phyloP scores from a whole-genome alignment of 768 basidiomycete genomes.

The Leccinum rimulosum region DNA sequence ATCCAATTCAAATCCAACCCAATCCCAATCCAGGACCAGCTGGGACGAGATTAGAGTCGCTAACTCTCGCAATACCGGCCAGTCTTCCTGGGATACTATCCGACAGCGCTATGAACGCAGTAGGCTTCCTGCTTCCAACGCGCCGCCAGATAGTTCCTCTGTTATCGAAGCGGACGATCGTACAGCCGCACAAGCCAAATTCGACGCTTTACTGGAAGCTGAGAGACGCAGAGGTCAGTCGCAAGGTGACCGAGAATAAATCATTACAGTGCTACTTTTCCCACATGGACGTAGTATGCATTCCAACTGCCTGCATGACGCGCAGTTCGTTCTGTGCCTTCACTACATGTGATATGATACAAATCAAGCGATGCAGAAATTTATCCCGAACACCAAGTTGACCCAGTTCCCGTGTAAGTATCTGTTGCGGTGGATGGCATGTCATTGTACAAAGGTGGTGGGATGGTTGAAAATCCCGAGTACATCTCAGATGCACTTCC shows the following conservation, averaged over 20 bases:
- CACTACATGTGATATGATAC: conserved; percentile 6
- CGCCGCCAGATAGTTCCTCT: conserved; percentile 7
- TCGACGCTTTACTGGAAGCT: conserved; percentile 57
- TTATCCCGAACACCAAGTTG: conserved; percentile 10
- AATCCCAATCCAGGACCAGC: conserved; percentile 32
- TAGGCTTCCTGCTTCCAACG: conserved; percentile 14
- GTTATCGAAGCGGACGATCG: conserved; percentile 33
- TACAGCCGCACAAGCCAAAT: conserved; percentile 49
- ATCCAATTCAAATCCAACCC: conserved; percentile 8
- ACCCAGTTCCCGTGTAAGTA: background rate
- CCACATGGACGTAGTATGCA: background rate
- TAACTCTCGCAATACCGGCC: conserved; percentile 41
- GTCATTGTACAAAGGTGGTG: conserved; percentile 6
- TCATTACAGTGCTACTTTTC: background rate
- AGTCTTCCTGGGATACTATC: conserved; percentile 67
- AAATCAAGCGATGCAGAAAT: conserved; percentile 5
- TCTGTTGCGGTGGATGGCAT: conserved; percentile 8
- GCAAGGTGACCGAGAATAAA: conserved; percentile 14
- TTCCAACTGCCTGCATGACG: background rate
- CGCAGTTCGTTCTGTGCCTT: background rate
- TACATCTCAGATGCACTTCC: conserved; percentile 9
- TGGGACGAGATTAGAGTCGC: conserved; percentile 69
- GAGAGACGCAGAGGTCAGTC: conserved; percentile 44
- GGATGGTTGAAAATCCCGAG: conserved; percentile 4
- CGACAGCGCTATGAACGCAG: conserved; percentile 54